Percentiles rank a stretch among this genome's conserved stretches.
phyloP scores from a whole-genome alignment of 495 filamentous ascomycete genomes.

The Neurospora sp. region DNA sequence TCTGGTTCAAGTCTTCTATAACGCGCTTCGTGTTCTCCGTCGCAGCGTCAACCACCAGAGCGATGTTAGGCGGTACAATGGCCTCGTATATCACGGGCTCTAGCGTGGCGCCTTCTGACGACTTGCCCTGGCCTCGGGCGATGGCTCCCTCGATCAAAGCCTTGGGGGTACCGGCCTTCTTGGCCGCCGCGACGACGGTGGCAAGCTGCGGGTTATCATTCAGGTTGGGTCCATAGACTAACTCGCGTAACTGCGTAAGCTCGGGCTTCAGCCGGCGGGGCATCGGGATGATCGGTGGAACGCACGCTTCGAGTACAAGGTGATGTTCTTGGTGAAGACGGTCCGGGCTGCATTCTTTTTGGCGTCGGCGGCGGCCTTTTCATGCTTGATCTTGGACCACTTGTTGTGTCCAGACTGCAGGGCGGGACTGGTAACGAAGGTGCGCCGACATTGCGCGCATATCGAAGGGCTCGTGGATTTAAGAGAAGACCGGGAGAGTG shows the following conservation, averaged over 20 bases:
- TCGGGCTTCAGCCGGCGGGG: conserved; percentile 9
- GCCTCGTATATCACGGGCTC: conserved; percentile 74
- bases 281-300: conserved; percentile 4
- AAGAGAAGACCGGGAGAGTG: not conserved
- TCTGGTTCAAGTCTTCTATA: conserved; percentile 56
- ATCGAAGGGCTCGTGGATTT: conserved; percentile 11
- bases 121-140: conserved; percentile 75
- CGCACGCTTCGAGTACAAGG: conserved; percentile 41
- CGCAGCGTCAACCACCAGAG: conserved; percentile 63
- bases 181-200: conserved; percentile 62
- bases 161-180: conserved; percentile 80
- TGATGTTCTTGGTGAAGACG: conserved; percentile 39
- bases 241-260: not conserved
- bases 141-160: conserved; percentile 73
- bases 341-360: conserved; percentile 42
- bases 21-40: conserved; percentile 70
- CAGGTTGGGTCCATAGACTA: conserved; percentile 56
- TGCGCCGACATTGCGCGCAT: conserved; percentile 35
- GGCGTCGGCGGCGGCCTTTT: conserved; percentile 72
- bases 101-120: conserved; percentile 57
- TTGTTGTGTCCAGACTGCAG: conserved; percentile 68
- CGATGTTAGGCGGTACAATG: conserved; percentile 67
- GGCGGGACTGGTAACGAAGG: conserved; percentile 43
- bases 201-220: conserved; percentile 65
- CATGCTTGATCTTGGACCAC: conserved; percentile 93